Percentiles rank a stretch among this genome's conserved stretches.
Evolutionary conservation across 257 asterid genomes (phyloP).

Genomic region (Solanum ossicruentum): DNA sequence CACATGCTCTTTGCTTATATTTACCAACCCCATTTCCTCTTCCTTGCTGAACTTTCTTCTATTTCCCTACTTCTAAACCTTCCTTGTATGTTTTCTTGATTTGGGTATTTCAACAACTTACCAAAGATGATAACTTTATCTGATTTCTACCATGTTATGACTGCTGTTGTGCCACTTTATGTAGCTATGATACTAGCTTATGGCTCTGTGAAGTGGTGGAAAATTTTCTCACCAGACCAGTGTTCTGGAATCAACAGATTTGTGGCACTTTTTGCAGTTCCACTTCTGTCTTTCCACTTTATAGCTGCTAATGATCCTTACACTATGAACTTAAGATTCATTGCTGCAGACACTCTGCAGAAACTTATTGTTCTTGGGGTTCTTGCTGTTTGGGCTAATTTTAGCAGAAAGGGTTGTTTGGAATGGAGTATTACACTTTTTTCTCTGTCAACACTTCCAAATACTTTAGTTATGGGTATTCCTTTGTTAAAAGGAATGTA

Average conservation of each 20-base stretch:
- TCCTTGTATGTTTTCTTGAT: constrained; percentile 8
- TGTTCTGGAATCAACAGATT: constrained; percentile 92
- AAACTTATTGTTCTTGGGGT: constrained; percentile 48
- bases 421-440: constrained; percentile 91
- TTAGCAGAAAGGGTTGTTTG: constrained; percentile 43
- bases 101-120: constrained; percentile 4
- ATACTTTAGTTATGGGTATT: constrained; percentile 91
- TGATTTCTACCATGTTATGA: constrained; percentile 86
- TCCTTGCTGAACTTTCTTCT: neutral
- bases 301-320: constrained; percentile 72
- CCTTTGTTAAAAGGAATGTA: constrained; percentile 85
- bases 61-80: neutral
- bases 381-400: constrained; percentile 45
- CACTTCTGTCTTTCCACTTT: constrained; percentile 79
- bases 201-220: constrained; percentile 97
- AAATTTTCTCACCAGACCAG: constrained; percentile 78
- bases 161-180: constrained; percentile 83
- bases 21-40: neutral
- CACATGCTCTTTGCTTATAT: constrained; percentile 21
- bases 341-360: constrained; percentile 78
- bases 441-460: constrained; percentile 76
- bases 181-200: constrained; percentile 86
- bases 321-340: constrained; percentile 67
- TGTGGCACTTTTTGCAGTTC: constrained; percentile 86
- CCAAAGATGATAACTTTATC: constrained; percentile 39